Conservation (phyloP, 345 rosid genomes). For the Garcia nutans region DNA sequence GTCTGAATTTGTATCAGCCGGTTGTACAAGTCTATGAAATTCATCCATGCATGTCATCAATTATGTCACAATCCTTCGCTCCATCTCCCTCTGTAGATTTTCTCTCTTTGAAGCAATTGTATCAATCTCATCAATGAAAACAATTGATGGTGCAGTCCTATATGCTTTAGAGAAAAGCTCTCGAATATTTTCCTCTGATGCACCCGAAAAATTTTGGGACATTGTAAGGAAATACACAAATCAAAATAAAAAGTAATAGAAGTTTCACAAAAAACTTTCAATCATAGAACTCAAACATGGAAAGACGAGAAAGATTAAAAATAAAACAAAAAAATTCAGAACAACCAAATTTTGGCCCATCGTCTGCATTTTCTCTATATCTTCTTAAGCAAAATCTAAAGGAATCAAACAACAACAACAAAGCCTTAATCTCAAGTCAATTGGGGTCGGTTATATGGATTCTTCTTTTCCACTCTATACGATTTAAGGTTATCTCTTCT, state of each 20-base stretch:
- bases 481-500: no score
- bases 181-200: constrained; percentile 81
- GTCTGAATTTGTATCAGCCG: constrained; percentile 35
- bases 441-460: no score
- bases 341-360: not conserved
- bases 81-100: constrained; percentile 86
- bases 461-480: no score
- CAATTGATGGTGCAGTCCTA: constrained; percentile 79
- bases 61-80: constrained; percentile 87
- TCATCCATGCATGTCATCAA: constrained; percentile 95
- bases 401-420: no score
- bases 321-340: not conserved
- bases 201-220: constrained; percentile 48
- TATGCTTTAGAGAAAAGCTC: constrained; percentile 81
- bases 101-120: constrained; percentile 93
- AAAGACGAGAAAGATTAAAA: not conserved
- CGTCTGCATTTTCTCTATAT: not conserved
- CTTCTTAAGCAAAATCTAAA: not conserved
- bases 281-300: not conserved
- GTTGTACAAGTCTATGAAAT: constrained; percentile 40
- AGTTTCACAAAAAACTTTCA: not conserved
- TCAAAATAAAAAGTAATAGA: not conserved
- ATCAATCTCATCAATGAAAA: constrained; percentile 94
- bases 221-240: constrained; percentile 9
- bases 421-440: no score